phyloP scores from a whole-genome alignment of 495 filamentous ascomycete genomes.

The Annulohypoxylon moriforme region DNA sequence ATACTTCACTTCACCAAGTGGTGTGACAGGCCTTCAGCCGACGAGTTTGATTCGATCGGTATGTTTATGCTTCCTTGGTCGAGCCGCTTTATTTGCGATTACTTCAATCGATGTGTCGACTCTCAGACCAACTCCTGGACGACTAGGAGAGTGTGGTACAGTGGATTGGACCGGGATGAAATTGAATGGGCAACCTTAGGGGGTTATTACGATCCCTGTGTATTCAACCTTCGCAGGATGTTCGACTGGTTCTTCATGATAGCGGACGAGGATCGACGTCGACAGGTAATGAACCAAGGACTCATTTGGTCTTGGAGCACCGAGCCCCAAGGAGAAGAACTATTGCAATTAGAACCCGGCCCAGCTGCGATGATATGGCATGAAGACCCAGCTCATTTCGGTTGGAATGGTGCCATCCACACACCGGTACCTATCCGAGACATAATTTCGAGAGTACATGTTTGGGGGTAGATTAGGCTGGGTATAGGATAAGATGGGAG shows the following conservation, averaged over 20 bases:
- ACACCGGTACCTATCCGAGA: background rate
- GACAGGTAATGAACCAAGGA: background rate
- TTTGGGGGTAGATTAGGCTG: background rate
- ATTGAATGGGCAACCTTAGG: background rate
- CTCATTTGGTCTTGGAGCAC: constrained; percentile 9
- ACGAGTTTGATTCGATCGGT: background rate
- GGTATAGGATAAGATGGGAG: background rate
- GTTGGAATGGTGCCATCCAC: background rate
- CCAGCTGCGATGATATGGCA: background rate
- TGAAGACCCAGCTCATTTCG: background rate
- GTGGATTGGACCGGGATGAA: background rate
- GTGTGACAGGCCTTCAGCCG: background rate
- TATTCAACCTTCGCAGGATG: background rate
- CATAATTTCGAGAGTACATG: background rate
- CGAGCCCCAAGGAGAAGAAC: background rate
- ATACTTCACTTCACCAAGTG: background rate
- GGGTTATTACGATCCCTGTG: background rate
- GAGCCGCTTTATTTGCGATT: background rate
- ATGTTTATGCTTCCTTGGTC: background rate
- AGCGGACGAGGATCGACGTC: constrained; percentile 15
- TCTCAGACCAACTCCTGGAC: background rate
- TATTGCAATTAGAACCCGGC: no score
- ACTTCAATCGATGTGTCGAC: background rate
- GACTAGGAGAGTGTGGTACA: background rate
- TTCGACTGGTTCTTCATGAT: background rate